A percentile compares a stretch with the other conserved stretches of the same genome.
Evolutionary conservation across 192 early-diverging fungal species (phyloP).

Genomic region (Backusella morwellensis): DNA sequence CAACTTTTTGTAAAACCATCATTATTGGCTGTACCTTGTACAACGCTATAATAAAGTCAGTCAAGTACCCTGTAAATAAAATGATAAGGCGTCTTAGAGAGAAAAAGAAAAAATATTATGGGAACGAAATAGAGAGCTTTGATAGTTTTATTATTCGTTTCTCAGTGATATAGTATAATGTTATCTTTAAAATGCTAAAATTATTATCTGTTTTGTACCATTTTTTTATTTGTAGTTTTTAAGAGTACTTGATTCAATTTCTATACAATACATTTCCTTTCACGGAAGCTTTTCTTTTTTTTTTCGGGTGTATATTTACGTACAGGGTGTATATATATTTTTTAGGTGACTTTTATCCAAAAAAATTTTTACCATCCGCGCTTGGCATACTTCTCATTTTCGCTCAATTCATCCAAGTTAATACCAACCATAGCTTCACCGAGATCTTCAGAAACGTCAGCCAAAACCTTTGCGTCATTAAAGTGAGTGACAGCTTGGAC

Average conservation of each 20-base stretch:
- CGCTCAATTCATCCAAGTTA: constrained; percentile 70
- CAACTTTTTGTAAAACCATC: neutral
- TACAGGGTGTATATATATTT: neutral
- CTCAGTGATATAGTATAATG: neutral
- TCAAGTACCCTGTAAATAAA: neutral
- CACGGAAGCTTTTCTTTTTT: neutral
- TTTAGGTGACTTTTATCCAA: neutral
- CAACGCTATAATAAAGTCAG: neutral
- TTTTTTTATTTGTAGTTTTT: neutral
- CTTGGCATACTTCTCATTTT: constrained; percentile 22
- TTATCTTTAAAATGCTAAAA: neutral
- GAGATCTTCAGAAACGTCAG: constrained; percentile 85
- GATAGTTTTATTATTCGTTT: neutral
- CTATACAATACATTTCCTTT: constrained; percentile 5
- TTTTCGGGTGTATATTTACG: neutral
- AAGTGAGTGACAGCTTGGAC: constrained; percentile 96
- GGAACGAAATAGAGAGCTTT: neutral
- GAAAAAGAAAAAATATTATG: neutral
- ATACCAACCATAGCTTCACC: constrained; percentile 99
- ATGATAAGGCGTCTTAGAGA: neutral
- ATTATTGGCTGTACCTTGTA: neutral
- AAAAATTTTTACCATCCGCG: constrained; percentile 19
- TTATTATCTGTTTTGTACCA: neutral
- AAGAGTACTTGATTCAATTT: constrained; percentile 1
- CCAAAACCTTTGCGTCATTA: constrained; percentile 85